These are phyloP conservation scores for Plasmodium reichenowi DNA, from an alignment of 169 alveolate genomes.

Conservation along the genomic window DNA sequence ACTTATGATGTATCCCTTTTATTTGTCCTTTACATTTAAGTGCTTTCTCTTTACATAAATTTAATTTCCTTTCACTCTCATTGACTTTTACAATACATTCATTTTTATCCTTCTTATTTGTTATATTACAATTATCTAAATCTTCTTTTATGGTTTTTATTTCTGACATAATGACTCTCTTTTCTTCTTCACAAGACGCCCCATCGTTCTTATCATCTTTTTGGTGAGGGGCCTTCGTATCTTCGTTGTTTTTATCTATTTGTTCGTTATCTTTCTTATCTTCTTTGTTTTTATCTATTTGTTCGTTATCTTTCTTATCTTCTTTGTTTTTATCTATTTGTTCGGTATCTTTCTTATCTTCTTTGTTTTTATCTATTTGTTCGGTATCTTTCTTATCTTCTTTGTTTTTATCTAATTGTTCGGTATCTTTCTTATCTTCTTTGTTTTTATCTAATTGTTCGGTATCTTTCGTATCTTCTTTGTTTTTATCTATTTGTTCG, in stretches of 20 bases:
- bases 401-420: background rate
- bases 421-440: too few species aligned
- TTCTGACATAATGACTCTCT: constrained; percentile 3
- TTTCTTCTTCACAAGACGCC: constrained; percentile 22
- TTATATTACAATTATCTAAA: constrained; percentile 7
- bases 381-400: too few species aligned
- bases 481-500: too few species aligned
- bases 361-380: background rate
- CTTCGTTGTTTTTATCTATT: background rate
- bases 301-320: background rate
- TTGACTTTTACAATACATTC: background rate
- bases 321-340: background rate
- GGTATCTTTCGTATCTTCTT: background rate
- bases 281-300: background rate
- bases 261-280: background rate
- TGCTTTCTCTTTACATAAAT: constrained; percentile 39
- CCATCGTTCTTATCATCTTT: background rate
- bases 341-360: background rate
- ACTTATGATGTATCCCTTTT: background rate
- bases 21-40: constrained; percentile 3
- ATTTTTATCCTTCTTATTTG: background rate
- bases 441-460: background rate
- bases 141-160: constrained; percentile 10
- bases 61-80: constrained; percentile 10
- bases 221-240: background rate